phyloP scores from a whole-genome alignment of 768 basidiomycete species.

The Pleurotus giganteus region DNA sequence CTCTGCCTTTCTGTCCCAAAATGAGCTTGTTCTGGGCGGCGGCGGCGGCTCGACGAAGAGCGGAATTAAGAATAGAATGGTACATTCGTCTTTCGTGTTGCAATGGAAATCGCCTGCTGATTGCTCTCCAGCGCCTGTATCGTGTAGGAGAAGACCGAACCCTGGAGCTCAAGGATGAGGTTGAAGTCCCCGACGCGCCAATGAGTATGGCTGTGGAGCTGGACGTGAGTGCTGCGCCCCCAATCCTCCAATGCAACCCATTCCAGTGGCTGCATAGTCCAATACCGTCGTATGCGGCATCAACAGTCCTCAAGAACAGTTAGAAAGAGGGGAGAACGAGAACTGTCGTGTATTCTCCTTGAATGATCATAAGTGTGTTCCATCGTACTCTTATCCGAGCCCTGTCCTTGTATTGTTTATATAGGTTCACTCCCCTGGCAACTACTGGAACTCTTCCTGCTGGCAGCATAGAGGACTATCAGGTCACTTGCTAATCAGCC shows the following conservation, averaged over 20 bases:
- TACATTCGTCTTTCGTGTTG: constrained; percentile 34
- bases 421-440: constrained; percentile 51
- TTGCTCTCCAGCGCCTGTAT: constrained; percentile 60
- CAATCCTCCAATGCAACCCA: background rate
- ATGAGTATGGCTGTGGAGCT: constrained; percentile 85
- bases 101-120: background rate
- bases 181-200: constrained; percentile 92
- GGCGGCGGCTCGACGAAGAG: constrained; percentile 84
- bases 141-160: constrained; percentile 50
- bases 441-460: constrained; percentile 62
- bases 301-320: constrained; percentile 67
- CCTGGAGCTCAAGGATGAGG: constrained; percentile 60
- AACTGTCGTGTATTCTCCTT: constrained; percentile 78
- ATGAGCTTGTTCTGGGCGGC: constrained; percentile 78
- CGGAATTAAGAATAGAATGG: constrained; percentile 94
- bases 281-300: constrained; percentile 78
- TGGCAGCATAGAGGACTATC: constrained; percentile 73
- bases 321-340: constrained; percentile 70
- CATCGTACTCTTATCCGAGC: background rate
- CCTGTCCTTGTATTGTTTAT: background rate
- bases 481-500: constrained; percentile 52
- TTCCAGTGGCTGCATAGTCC: constrained; percentile 25
- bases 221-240: constrained; percentile 39
- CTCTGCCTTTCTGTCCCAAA: constrained; percentile 72
- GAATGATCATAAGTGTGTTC: constrained; percentile 55